These are phyloP conservation scores for Ogataea kodamae DNA, from an alignment of 805 yeast genomes.

Conservation along the genomic window DNA sequence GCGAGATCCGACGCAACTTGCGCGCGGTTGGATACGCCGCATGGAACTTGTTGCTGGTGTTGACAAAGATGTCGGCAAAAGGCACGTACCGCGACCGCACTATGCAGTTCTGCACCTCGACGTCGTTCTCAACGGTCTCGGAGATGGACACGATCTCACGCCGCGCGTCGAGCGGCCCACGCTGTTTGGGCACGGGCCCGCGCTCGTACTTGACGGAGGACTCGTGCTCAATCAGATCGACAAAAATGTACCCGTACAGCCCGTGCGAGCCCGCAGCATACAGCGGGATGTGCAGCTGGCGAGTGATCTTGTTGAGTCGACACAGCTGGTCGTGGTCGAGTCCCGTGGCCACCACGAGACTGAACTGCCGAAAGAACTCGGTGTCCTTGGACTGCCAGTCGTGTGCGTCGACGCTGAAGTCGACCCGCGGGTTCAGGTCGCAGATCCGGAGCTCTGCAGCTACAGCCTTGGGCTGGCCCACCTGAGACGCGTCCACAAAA, in stretches of 20 bases:
- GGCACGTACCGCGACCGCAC: constrained; percentile 37
- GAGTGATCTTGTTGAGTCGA: constrained; percentile 51
- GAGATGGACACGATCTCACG: constrained; percentile 41
- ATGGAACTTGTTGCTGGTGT: constrained; percentile 33
- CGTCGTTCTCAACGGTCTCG: constrained; percentile 36
- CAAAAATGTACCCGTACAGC: constrained; percentile 74
- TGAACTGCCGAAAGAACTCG: constrained; percentile 51
- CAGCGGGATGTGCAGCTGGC: constrained; percentile 58
- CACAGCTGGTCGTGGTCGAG: constrained; percentile 40
- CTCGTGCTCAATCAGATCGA: constrained; percentile 68
- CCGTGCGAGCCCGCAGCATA: constrained; percentile 74
- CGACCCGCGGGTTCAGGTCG: constrained; percentile 79
- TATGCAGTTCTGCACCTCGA: constrained; percentile 35
- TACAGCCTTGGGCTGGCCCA: constrained; percentile 55
- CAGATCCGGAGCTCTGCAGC: constrained; percentile 54
- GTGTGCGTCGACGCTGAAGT: constrained; percentile 42
- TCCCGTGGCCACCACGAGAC: constrained; percentile 76
- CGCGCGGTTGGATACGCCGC: constrained; percentile 27
- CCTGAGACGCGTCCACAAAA: constrained; percentile 52
- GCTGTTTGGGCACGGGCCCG: constrained; percentile 44
- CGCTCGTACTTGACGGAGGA: constrained; percentile 51
- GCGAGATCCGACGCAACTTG: constrained; percentile 48
- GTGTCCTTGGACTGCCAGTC: constrained; percentile 26
- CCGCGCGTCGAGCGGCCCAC: constrained; percentile 46
- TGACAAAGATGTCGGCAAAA: constrained; percentile 34